Percentiles rank a stretch among this genome's conserved stretches.
phyloP scores from a whole-genome alignment of 768 basidiomycete genomes.

The Russula emetica region DNA sequence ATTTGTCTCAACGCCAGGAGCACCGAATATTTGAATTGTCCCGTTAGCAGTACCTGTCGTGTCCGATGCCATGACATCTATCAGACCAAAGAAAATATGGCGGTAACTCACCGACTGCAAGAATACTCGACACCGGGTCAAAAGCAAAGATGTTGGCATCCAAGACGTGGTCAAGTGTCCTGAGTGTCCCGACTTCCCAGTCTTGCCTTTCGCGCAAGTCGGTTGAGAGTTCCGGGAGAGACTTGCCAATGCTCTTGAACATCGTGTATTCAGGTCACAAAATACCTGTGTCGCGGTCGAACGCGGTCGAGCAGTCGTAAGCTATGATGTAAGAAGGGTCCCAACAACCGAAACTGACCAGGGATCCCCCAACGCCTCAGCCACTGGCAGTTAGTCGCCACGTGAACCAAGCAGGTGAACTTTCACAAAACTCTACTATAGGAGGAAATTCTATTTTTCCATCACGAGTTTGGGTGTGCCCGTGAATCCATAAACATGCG shows the following conservation, averaged over 20 bases:
- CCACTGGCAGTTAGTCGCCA: no score
- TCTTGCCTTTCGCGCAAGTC: conserved; percentile 53
- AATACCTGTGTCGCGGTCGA: background rate
- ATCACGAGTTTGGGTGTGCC: no score
- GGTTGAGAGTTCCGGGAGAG: conserved; percentile 51
- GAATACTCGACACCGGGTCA: conserved; percentile 55
- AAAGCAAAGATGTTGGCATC: conserved; percentile 52
- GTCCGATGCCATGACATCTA: conserved; percentile 1
- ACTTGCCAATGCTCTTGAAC: conserved; percentile 20
- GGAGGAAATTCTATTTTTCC: no score
- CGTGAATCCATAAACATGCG: no score
- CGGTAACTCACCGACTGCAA: conserved; percentile 52
- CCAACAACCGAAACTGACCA: background rate
- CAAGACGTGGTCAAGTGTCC: conserved; percentile 46
- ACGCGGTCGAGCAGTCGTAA: background rate
- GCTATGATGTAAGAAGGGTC: background rate
- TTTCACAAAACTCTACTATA: no score
- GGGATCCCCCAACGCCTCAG: no score
- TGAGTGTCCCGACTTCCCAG: conserved; percentile 52
- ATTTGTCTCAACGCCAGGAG: conserved; percentile 56
- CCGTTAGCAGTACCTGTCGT: conserved; percentile 60
- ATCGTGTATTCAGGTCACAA: background rate
- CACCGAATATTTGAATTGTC: conserved; percentile 59
- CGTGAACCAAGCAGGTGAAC: no score
- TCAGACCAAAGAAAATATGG: background rate